phyloP scores from a whole-genome alignment of 2,329 filamentous ascomycete species.

The Pseudopyricularia javanii region DNA sequence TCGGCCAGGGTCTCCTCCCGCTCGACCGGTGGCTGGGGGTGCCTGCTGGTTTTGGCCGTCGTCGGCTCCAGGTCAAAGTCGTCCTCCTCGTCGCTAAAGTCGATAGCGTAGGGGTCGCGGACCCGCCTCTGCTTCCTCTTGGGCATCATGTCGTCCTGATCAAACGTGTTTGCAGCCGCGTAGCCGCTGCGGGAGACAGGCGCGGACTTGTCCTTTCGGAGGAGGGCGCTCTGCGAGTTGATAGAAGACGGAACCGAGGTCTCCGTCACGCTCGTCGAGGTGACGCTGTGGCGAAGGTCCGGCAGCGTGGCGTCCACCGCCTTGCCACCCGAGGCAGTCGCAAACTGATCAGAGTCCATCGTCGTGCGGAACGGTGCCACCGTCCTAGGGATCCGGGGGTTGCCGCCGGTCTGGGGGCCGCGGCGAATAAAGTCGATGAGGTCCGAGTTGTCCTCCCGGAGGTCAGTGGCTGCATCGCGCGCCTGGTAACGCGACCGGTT shows the following conservation, averaged over 20 bases:
- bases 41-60: conserved; percentile 17
- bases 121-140: conserved; percentile 65
- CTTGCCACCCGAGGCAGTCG: conserved; percentile 37
- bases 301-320: conserved; percentile 46
- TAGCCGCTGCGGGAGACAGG: conserved; percentile 8
- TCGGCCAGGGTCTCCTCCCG: conserved; percentile 61
- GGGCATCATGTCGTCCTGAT: conserved; percentile 45
- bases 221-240: conserved; percentile 64
- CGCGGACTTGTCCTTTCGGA: conserved; percentile 27
- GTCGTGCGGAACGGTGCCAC: conserved; percentile 77
- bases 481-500: conserved; percentile 50
- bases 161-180: conserved; percentile 22
- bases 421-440: conserved; percentile 92
- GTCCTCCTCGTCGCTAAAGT: conserved; percentile 59
- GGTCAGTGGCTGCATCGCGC: conserved; percentile 54
- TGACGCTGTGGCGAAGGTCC: conserved; percentile 41
- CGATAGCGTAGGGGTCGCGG: conserved; percentile 88
- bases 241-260: conserved; percentile 49
- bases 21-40: conserved; percentile 25
- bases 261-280: conserved; percentile 45
- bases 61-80: conserved; percentile 30
- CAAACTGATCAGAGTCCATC: conserved; percentile 74
- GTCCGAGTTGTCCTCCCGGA: conserved; percentile 62
- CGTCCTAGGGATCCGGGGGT: conserved; percentile 64
- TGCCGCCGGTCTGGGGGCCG: conserved; percentile 48